These are phyloP conservation scores for Ceratocystis eucalypticola DNA, from an alignment of 2,329 filamentous ascomycete genomes.

Conservation along the genomic window DNA sequence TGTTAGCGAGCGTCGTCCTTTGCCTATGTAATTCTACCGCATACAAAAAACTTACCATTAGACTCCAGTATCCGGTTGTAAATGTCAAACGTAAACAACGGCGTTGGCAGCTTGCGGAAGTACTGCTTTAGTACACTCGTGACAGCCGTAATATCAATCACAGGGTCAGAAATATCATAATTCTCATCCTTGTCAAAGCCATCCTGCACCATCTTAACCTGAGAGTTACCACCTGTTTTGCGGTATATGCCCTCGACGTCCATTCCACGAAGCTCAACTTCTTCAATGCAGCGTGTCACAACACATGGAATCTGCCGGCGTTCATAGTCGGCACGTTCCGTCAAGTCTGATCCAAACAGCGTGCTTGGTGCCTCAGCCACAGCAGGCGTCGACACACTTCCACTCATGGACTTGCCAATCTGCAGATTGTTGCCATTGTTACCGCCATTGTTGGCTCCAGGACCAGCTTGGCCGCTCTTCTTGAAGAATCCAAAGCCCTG, in stretches of 20 bases:
- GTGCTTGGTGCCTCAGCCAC: conserved; percentile 35
- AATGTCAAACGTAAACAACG: conserved; percentile 80
- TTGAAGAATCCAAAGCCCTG: conserved; percentile 63
- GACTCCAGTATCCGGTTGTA: conserved; percentile 84
- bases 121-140: conserved; percentile 96
- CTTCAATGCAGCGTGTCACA: conserved; percentile 85
- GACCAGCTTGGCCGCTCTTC: conserved; percentile 27
- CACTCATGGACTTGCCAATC: conserved; percentile 12
- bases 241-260: conserved; percentile 95
- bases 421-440: conserved; percentile 2
- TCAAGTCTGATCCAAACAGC: conserved; percentile 81
- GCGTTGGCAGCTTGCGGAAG: conserved; percentile 81
- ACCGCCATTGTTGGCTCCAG: not conserved
- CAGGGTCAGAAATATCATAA: conserved; percentile 85
- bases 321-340: conserved; percentile 75
- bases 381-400: conserved; percentile 10
- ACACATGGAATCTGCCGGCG: conserved; percentile 79
- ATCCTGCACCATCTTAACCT: conserved; percentile 79
- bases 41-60: conserved; percentile 40
- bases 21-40: not conserved
- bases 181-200: conserved; percentile 79
- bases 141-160: conserved; percentile 89
- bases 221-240: conserved; percentile 86
- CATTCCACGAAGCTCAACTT: conserved; percentile 93
- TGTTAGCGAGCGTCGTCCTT: conserved; percentile 17